Conservation (phyloP, 2,329 filamentous ascomycete species). For the Plectosphaerella sp. region DNA sequence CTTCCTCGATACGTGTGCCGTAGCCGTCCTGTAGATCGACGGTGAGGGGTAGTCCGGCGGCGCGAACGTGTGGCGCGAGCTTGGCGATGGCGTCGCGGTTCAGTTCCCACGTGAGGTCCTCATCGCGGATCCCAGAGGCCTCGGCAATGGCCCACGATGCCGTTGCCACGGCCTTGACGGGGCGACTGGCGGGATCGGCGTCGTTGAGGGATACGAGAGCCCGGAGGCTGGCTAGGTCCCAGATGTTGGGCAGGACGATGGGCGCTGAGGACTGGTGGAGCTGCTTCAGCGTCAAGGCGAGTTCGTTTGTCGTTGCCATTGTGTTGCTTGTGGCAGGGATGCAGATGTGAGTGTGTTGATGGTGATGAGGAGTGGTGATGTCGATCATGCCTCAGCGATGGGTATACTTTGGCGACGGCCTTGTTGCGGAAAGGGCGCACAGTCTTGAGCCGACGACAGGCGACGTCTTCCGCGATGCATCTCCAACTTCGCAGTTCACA, state of each 20-base stretch:
- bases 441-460: not conserved
- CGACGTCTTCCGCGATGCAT: not conserved
- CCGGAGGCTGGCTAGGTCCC: constrained; percentile 45
- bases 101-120: constrained; percentile 42
- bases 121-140: constrained; percentile 37
- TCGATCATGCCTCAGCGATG: not conserved
- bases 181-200: constrained; percentile 20
- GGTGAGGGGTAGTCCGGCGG: constrained; percentile 42
- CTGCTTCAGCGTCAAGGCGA: constrained; percentile 29
- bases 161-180: constrained; percentile 39
- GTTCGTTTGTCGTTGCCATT: constrained; percentile 19
- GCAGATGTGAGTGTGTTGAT: not conserved
- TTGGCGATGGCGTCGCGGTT: constrained; percentile 43
- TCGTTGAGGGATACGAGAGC: constrained; percentile 37
- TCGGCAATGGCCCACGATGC: constrained; percentile 47
- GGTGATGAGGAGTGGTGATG: not conserved
- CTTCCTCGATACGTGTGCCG: constrained; percentile 37
- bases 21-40: constrained; percentile 61
- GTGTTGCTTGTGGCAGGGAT: not conserved
- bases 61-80: constrained; percentile 36
- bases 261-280: constrained; percentile 48
- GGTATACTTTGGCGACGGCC: not conserved
- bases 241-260: constrained; percentile 51
- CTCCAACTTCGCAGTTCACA: too few species aligned
- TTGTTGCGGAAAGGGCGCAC: too few species aligned